A percentile compares a stretch with the other conserved stretches of the same genome.
phyloP scores from a whole-genome alignment of 306 rosid genomes.

The Senna siamea region DNA sequence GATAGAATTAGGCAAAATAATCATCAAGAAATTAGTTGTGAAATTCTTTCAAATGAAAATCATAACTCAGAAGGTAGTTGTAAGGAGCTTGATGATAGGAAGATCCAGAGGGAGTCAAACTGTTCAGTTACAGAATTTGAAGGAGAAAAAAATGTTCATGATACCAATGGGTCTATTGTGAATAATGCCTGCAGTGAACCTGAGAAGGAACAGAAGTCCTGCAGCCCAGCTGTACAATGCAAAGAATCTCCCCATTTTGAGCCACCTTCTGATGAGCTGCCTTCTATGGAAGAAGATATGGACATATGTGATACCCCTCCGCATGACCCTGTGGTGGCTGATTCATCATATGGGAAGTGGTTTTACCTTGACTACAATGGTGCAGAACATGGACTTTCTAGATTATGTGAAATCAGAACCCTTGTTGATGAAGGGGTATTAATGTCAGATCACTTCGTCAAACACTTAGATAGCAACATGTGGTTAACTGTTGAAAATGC shows the following conservation, averaged over 20 bases:
- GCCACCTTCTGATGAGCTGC: constrained; percentile 72
- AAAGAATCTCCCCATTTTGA: constrained; percentile 55
- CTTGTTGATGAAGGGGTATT: constrained; percentile 89
- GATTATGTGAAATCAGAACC: constrained; percentile 71
- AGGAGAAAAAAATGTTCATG: constrained; percentile 50
- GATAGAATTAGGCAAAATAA: constrained; percentile 53
- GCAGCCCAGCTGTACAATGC: constrained; percentile 59
- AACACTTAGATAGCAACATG: constrained; percentile 88
- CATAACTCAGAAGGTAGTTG: constrained; percentile 47
- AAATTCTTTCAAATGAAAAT: constrained; percentile 60
- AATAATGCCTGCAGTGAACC: constrained; percentile 47
- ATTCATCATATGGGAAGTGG: constrained; percentile 83
- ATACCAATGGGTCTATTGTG: constrained; percentile 49
- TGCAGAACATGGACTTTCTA: constrained; percentile 82
- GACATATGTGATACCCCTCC: constrained; percentile 99
- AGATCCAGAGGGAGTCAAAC: constrained; percentile 55
- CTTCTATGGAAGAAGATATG: constrained; percentile 99
- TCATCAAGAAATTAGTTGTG: constrained; percentile 55
- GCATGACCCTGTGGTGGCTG: constrained; percentile 73
- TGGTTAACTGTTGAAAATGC: constrained; percentile 99
- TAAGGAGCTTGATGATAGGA: constrained; percentile 67
- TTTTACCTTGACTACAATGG: constrained; percentile 88
- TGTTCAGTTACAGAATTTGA: constrained; percentile 65
- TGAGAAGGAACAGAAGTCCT: constrained; percentile 54
- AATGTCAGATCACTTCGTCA: constrained; percentile 87